Conservation (phyloP, 352 stramenopile genomes). For the Globisporangium perplexum region DNA sequence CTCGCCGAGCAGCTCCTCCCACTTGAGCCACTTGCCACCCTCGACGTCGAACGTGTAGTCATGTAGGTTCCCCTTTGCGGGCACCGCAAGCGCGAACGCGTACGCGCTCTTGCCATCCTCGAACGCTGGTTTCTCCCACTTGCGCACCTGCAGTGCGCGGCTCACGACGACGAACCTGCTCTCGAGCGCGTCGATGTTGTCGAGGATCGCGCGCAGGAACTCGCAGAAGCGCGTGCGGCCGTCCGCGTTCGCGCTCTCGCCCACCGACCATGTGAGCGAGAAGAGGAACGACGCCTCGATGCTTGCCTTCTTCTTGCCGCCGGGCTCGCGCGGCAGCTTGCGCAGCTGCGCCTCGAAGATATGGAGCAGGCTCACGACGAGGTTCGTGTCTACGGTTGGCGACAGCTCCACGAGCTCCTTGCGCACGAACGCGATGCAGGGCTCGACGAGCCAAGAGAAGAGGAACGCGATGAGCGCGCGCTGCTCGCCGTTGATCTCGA, state of each 20-base stretch:
- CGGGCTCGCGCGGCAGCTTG: conserved; percentile 61
- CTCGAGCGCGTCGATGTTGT: conserved; percentile 64
- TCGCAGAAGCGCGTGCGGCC: conserved; percentile 69
- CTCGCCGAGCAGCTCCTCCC: conserved; percentile 85
- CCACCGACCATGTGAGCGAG: conserved; percentile 88
- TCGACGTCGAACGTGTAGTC: conserved; percentile 86
- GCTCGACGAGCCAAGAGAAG: conserved; percentile 87
- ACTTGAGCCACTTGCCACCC: conserved; percentile 87
- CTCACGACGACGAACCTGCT: conserved; percentile 72
- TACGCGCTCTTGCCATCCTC: conserved; percentile 59
- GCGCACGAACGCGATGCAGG: conserved; percentile 84
- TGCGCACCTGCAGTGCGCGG: conserved; percentile 74
- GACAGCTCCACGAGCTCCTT: conserved; percentile 85
- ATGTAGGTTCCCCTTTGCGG: conserved; percentile 71
- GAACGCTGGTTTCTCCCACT: conserved; percentile 70
- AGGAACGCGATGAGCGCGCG: conserved; percentile 63
- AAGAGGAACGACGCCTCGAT: conserved; percentile 90
- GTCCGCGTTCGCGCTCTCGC: conserved; percentile 71
- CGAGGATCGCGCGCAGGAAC: conserved; percentile 75
- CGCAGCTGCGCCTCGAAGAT: conserved; percentile 79
- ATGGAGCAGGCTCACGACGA: conserved; percentile 85
- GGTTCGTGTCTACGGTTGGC: conserved; percentile 88
- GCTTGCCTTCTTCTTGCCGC: conserved; percentile 50
- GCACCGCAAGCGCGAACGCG: conserved; percentile 39
- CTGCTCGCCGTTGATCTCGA: conserved; percentile 79